phyloP scores from a whole-genome alignment of 805 yeast genomes.

The Phaffomyces thermotolerans region DNA sequence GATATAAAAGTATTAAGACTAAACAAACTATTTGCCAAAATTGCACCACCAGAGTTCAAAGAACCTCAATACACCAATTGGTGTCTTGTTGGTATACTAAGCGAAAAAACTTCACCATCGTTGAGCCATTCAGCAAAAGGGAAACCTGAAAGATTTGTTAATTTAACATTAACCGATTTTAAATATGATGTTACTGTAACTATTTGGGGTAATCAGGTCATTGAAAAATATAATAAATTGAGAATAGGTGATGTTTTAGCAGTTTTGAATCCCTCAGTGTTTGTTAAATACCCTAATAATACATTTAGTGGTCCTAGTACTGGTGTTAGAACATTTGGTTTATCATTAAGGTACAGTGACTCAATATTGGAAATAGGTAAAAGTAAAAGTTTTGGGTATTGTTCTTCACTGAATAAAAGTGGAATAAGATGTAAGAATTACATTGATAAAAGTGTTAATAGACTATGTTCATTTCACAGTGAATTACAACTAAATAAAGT shows the following conservation, averaged over 20 bases:
- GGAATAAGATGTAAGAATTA: slow-evolving; percentile 53
- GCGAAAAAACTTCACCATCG: slow-evolving; percentile 47
- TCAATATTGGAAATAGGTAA: slow-evolving; percentile 69
- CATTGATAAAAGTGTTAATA: slow-evolving; percentile 45
- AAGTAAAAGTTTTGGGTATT: slow-evolving; percentile 58
- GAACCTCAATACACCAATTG: slow-evolving; percentile 73
- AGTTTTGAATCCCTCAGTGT: slow-evolving; percentile 66
- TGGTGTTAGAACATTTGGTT: slow-evolving; percentile 35
- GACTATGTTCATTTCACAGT: slow-evolving; percentile 66
- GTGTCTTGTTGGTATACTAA: slow-evolving; percentile 69
- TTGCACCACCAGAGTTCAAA: slow-evolving; percentile 57
- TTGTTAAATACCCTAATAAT: slow-evolving; percentile 17
- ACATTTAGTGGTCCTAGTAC: background rate
- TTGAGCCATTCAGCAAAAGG: slow-evolving; percentile 28
- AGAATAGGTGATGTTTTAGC: slow-evolving; percentile 69
- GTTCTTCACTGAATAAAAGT: slow-evolving; percentile 41
- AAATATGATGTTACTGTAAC: slow-evolving; percentile 50
- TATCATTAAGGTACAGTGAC: slow-evolving; percentile 46
- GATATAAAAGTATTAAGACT: slow-evolving; percentile 51
- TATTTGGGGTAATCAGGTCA: slow-evolving; percentile 34
- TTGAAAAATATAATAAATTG: slow-evolving; percentile 65
- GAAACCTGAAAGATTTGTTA: slow-evolving; percentile 47
- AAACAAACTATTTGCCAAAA: slow-evolving; percentile 54
- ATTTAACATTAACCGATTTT: slow-evolving; percentile 63
- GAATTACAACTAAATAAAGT: slow-evolving; percentile 47